These are phyloP conservation scores for Hypoxylon fuscum DNA, from an alignment of 495 filamentous ascomycete species.

Conservation along the genomic window DNA sequence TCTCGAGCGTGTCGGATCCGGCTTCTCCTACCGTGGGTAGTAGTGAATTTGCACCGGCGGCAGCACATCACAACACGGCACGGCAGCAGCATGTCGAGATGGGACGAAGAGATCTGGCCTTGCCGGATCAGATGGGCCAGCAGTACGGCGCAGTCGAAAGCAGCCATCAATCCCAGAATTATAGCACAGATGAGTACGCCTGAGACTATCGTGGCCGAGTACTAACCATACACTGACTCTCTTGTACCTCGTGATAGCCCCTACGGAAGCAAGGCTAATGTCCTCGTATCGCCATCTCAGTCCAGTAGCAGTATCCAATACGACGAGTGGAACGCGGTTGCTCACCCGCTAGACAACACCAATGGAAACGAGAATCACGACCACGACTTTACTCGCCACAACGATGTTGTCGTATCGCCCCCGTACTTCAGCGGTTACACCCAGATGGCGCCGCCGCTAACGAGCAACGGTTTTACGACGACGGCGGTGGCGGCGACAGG, in stretches of 20 bases:
- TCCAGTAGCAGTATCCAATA: conserved; percentile 1
- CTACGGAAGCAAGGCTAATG: conserved; percentile 15
- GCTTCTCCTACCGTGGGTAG: conserved; percentile 9
- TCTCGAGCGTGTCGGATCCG: conserved; percentile 15
- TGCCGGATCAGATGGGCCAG: conserved; percentile 23
- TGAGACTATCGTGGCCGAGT: background rate
- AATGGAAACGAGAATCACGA: background rate
- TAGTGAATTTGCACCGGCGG: background rate
- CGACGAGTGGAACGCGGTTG: conserved; percentile 2
- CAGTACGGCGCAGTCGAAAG: conserved; percentile 5
- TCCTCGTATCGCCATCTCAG: conserved; percentile 7
- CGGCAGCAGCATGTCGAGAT: background rate
- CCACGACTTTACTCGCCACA: background rate
- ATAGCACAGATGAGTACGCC: conserved; percentile 12
- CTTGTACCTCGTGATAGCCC: background rate
- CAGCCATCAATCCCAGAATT: conserved; percentile 4
- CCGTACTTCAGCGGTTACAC: conserved; percentile 13
- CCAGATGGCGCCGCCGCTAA: background rate
- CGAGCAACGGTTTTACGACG: background rate
- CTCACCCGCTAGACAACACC: background rate
- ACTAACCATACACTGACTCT: background rate
- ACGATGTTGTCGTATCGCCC: background rate
- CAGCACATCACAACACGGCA: background rate
- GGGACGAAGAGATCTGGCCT: conserved; percentile 12
- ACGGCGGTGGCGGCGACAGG: background rate